phyloP scores from a whole-genome alignment of 2,329 filamentous ascomycete species.

The Fusarium sp. region DNA sequence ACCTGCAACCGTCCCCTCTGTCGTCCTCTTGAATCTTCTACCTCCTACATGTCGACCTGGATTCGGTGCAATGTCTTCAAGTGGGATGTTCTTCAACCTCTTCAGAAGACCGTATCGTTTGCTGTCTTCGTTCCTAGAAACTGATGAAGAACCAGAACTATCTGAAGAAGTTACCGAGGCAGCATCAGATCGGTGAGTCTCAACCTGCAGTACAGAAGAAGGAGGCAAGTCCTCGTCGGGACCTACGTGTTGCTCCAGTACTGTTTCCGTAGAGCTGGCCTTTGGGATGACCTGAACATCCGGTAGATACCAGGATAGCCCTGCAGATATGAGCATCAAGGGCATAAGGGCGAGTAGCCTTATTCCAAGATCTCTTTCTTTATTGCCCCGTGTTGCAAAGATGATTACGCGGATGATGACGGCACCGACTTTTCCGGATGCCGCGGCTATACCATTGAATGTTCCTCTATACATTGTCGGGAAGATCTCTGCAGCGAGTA shows the following conservation, averaged over 20 bases:
- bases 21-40: too few species aligned
- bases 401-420: conserved; percentile 12
- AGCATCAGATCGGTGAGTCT: background rate
- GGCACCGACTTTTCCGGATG: conserved; percentile 11
- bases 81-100: conserved; percentile 8
- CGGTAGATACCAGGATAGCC: conserved; percentile 14
- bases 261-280: background rate
- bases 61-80: conserved; percentile 4
- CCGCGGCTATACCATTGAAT: conserved; percentile 13
- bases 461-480: conserved; percentile 11
- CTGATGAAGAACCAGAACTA: background rate
- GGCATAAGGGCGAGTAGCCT: conserved; percentile 6
- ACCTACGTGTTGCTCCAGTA: background rate
- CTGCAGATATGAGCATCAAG: conserved; percentile 1
- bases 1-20: too few species aligned
- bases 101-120: background rate
- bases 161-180: background rate
- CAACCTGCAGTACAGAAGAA: too few species aligned
- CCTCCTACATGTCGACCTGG: background rate
- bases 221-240: background rate
- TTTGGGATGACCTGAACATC: background rate
- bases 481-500: conserved; percentile 11
- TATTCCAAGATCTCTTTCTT: conserved; percentile 3
- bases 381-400: background rate
- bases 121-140: background rate